Conservation (phyloP, 164 flowering plant genomes). For the Nelumbo lutea region DNA sequence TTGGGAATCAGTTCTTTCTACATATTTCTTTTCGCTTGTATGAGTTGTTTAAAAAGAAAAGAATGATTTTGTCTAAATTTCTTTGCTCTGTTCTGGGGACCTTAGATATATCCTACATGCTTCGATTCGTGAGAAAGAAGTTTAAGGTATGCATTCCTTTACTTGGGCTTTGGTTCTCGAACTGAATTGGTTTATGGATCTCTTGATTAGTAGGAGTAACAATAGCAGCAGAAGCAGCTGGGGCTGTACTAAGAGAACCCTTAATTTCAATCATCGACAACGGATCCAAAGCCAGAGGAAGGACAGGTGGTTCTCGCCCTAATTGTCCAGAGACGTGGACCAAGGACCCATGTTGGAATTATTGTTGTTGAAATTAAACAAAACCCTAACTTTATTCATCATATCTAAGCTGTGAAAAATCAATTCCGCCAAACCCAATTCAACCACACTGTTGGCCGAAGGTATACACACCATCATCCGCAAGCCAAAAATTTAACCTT, state of each 20-base stretch:
- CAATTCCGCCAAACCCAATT: slow-evolving; percentile 56
- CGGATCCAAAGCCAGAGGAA: slow-evolving; percentile 56
- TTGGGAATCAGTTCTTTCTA: no score
- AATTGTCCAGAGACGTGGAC: slow-evolving; percentile 11
- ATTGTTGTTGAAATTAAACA: slow-evolving; percentile 36
- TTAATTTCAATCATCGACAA: slow-evolving; percentile 23
- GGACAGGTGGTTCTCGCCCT: slow-evolving; percentile 43
- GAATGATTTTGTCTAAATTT: no score
- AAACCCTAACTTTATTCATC: slow-evolving; percentile 44
- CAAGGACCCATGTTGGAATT: slow-evolving; percentile 18
- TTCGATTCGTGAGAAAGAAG: no score
- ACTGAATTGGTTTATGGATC: slow-evolving; percentile 28
- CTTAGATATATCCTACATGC: no score
- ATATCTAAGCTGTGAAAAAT: slow-evolving; percentile 47
- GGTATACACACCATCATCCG: slow-evolving; percentile 69
- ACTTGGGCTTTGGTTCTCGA: slow-evolving; percentile 41
- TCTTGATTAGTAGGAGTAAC: slow-evolving; percentile 8
- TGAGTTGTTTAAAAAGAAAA: no score
- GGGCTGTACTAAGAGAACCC: slow-evolving; percentile 17
- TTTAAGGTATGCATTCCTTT: neutral
- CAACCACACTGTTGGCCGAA: slow-evolving; percentile 47
- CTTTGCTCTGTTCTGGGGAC: no score
- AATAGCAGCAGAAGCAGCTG: neutral
- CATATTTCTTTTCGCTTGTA: no score
- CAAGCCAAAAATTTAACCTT: slow-evolving; percentile 30